These are phyloP conservation scores for Blastobotrys raffinosifermentans DNA, from an alignment of 1,139 yeast species.

Conservation along the genomic window DNA sequence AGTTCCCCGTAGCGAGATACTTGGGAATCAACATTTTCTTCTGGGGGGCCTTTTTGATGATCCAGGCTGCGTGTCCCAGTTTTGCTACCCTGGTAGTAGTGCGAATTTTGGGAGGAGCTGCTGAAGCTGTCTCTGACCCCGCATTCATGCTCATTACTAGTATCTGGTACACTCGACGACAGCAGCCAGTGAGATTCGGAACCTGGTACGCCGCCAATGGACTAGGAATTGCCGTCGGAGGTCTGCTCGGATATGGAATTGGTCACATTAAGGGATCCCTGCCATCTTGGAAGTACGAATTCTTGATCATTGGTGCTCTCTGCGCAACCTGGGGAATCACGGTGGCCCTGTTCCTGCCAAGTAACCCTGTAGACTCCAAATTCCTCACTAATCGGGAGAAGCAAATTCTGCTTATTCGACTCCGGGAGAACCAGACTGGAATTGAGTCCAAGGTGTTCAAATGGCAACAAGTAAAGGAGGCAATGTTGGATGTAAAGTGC, in stretches of 20 bases:
- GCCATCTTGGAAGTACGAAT: slow-evolving; percentile 38
- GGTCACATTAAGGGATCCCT: slow-evolving; percentile 35
- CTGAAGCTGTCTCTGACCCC: slow-evolving; percentile 53
- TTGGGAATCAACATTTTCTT: slow-evolving; percentile 40
- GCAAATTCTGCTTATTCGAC: slow-evolving; percentile 45
- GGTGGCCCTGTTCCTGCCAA: slow-evolving; percentile 44
- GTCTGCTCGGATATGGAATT: slow-evolving; percentile 35
- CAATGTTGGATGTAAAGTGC: slow-evolving; percentile 39
- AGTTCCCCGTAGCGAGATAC: slow-evolving; percentile 48
- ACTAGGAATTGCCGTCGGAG: slow-evolving; percentile 35
- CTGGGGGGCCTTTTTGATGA: slow-evolving; percentile 48
- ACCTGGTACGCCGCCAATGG: slow-evolving; percentile 21
- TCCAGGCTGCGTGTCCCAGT: slow-evolving; percentile 43
- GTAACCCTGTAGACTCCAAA: slow-evolving; percentile 49
- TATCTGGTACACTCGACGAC: slow-evolving; percentile 49
- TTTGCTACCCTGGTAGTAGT: slow-evolving; percentile 47
- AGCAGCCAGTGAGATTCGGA: slow-evolving; percentile 41
- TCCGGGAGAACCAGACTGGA: slow-evolving; percentile 43
- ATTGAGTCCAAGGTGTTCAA: slow-evolving; percentile 49
- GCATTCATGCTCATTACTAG: slow-evolving; percentile 48
- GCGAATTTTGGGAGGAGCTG: slow-evolving; percentile 47
- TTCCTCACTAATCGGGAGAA: slow-evolving; percentile 47
- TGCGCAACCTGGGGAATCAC: slow-evolving; percentile 43
- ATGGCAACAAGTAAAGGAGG: slow-evolving; percentile 43
- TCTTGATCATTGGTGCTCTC: slow-evolving; percentile 29